These are phyloP conservation scores for Marchantia polymorpha DNA, from an alignment of 225 moss, liverwort and hornwort genomes.

Conservation along the genomic window DNA sequence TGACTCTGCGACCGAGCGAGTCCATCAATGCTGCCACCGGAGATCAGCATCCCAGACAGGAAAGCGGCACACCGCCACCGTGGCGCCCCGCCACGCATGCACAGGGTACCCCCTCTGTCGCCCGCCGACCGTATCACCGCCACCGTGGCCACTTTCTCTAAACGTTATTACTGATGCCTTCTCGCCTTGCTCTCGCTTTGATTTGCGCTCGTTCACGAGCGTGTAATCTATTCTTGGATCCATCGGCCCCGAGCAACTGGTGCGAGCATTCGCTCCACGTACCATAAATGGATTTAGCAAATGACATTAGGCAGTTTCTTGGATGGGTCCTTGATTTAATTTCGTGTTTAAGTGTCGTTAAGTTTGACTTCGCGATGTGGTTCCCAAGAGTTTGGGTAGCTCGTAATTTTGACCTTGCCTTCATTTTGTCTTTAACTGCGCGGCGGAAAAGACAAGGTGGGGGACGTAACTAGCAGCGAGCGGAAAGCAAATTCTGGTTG, in stretches of 20 bases:
- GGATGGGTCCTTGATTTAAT: background rate
- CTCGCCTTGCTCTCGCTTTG: background rate
- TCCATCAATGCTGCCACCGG: background rate
- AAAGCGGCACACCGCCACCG: no score
- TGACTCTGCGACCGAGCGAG: background rate
- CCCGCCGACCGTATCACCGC: background rate
- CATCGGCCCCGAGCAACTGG: background rate
- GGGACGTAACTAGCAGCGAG: background rate
- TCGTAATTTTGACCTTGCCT: background rate
- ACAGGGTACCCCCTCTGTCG: background rate
- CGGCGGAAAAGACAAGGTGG: background rate
- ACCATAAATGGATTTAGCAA: no score
- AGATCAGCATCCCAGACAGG: background rate
- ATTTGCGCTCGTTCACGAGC: background rate
- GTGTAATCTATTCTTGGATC: background rate
- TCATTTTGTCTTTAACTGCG: background rate
- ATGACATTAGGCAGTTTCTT: background rate
- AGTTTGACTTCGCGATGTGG: background rate
- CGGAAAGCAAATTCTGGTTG: background rate
- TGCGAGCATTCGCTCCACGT: no score
- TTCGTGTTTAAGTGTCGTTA: background rate
- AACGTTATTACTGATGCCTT: background rate
- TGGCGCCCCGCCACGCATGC: no score
- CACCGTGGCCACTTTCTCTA: background rate
- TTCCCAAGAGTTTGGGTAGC: background rate